Evolutionary conservation across 139 green algal genomes (phyloP).

Genomic region (Volvox africanus): DNA sequence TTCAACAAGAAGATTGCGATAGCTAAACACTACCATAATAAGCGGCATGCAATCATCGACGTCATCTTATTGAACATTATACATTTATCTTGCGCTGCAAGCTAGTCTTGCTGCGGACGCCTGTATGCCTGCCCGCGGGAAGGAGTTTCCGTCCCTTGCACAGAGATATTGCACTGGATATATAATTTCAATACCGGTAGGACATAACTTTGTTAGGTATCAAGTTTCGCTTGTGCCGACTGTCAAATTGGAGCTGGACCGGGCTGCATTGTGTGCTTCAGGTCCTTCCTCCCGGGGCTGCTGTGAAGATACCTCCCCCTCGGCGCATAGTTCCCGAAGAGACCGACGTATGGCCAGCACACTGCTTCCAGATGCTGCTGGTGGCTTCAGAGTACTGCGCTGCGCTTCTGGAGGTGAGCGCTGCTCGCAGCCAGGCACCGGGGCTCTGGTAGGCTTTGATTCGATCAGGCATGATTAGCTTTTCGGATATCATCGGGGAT

Average conservation of each 20-base stretch:
- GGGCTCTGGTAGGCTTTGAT: not conserved
- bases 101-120: not conserved
- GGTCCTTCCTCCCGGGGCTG: not conserved
- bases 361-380: conserved; percentile 2
- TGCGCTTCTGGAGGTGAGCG: conserved; percentile 22
- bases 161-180: not conserved
- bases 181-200: not conserved
- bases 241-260: not conserved
- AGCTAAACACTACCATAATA: no score
- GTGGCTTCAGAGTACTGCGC: conserved; percentile 38
- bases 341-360: not conserved
- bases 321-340: not conserved
- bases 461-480: not conserved
- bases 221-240: not conserved
- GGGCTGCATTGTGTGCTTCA: not conserved
- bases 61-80: not conserved
- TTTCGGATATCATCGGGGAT: no score
- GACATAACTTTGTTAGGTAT: not conserved
- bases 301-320: not conserved
- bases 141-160: not conserved
- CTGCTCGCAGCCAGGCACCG: no score
- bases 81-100: not conserved
- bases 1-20: no score
- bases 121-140: not conserved
- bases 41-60: no score